Evolutionary conservation across 306 rosid genomes (phyloP).

Genomic region (Ammopiptanthus mongolicus): DNA sequence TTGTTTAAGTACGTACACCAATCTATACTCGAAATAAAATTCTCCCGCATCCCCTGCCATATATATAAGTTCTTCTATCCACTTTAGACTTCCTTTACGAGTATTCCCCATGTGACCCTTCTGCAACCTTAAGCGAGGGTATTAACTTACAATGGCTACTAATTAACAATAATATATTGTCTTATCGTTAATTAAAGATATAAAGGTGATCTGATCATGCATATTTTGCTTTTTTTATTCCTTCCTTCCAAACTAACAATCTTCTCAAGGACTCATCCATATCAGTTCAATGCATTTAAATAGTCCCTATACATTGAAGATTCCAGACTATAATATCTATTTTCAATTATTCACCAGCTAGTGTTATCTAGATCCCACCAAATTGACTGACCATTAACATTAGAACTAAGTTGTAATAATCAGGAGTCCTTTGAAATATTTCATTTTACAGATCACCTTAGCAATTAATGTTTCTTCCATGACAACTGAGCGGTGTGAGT

Average conservation of each 20-base stretch:
- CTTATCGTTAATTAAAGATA: neutral
- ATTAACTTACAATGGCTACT: neutral
- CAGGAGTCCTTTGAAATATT: neutral
- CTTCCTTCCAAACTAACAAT: conserved; percentile 11
- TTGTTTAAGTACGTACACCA: neutral
- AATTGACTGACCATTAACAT: neutral
- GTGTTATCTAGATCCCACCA: conserved; percentile 6
- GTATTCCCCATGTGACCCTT: conserved; percentile 18
- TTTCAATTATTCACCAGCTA: conserved; percentile 12
- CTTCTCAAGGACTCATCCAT: conserved; percentile 6
- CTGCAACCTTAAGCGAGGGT: neutral
- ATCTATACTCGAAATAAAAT: neutral
- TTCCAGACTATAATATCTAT: neutral
- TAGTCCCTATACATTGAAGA: conserved; percentile 8
- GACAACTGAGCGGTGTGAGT: neutral
- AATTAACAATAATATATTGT: neutral
- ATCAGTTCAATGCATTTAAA: conserved; percentile 17
- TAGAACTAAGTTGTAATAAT: neutral
- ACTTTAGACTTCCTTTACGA: conserved; percentile 9
- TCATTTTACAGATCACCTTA: neutral
- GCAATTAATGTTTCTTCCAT: neutral
- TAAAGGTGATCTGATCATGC: conserved; percentile 1
- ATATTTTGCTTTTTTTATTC: neutral
- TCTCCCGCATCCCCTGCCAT: conserved; percentile 9
- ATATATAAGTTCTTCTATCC: neutral